A percentile compares a stretch with the other conserved stretches of the same genome.
Evolutionary conservation across 83 land plant species (phyloP).

Genomic region (Diphasiastrum complanatum): DNA sequence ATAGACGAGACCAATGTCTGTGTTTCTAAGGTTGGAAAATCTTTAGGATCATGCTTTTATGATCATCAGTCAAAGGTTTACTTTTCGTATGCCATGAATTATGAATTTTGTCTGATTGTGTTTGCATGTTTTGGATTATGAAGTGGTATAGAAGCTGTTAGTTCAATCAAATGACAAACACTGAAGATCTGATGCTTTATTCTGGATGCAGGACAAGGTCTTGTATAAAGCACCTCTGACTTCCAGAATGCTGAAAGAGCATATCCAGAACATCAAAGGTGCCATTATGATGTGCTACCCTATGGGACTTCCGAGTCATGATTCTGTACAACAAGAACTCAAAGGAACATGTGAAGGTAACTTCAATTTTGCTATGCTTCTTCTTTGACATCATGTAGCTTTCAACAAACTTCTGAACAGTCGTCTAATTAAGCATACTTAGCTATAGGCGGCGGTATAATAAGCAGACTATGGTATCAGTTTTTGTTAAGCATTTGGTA

Average conservation of each 20-base stretch:
- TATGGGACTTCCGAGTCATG: constrained; percentile 37
- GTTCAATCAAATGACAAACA: background rate
- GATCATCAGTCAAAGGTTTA: background rate
- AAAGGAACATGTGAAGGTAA: constrained; percentile 28
- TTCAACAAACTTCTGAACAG: background rate
- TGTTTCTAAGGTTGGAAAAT: constrained; percentile 34
- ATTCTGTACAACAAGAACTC: constrained; percentile 39
- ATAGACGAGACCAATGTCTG: constrained; percentile 36
- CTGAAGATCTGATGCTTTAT: background rate
- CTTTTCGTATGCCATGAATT: background rate
- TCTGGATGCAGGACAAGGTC: constrained; percentile 33
- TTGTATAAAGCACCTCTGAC: constrained; percentile 24
- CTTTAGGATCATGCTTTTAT: background rate
- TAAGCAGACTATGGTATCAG: background rate
- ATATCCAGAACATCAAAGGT: constrained; percentile 30
- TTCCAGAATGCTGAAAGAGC: constrained; percentile 23
- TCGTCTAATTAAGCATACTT: background rate
- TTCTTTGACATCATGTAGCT: constrained; percentile 7
- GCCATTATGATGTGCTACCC: constrained; percentile 47
- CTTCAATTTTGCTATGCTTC: too few species aligned
- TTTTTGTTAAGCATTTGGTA: background rate
- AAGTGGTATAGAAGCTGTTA: too few species aligned
- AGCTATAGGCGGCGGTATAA: background rate
- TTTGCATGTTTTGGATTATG: too few species aligned
- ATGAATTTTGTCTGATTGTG: background rate